Base-by-base conservation (phyloP, 345 rosid genomes). In the Populus simonii region DNA sequence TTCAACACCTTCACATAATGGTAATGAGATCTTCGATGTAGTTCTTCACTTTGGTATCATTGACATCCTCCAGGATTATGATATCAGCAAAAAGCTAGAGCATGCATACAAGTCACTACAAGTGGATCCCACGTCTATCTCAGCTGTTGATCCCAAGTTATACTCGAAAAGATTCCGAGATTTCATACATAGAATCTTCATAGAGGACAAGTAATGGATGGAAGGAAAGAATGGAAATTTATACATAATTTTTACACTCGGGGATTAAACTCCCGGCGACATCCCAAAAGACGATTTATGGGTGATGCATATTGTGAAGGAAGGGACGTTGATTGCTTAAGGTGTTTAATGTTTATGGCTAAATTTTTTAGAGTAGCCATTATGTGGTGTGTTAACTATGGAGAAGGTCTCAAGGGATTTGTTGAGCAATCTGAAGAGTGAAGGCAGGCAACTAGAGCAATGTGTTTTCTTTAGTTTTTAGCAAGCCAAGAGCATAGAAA, bases 51-150 rank as follows among this genome's bases (percentile, higher is more conserved):
- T 83, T 61, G 83, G 85, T 8, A 72, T 83, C 82, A 83, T 83
- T 74, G 85, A 83, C 77, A 80, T 80, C 43, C 83, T 80, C 68
- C 81, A 83, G 76, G 85, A 41, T 41, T 41, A 41, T 2, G 45
- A 41, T 41, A 41, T 41, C 45, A 41, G 13, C 45, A 41, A 41
- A 76, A 83, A 83, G 71, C 77, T 83, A 73, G 85, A 83, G 72
- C 85, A 83, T 71, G 85, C 82, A 41, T 83, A 83, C 83, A 83
- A 83, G 80, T 83, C 85, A 27, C 66, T 83, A 25, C 85, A 83
- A 39, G 79, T 79, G 74, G 85, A 83, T 72, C 77, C 85, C 71
- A 79, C 85, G 31, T 83, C 82, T 51, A 83, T 83, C 39, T 83
- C 83, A 17, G 85, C 83, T 23, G 85, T 83, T 45, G 85, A 83